Evolutionary conservation across 441 rosid species (phyloP).

Genomic region (Hypseocharis bilobata): DNA sequence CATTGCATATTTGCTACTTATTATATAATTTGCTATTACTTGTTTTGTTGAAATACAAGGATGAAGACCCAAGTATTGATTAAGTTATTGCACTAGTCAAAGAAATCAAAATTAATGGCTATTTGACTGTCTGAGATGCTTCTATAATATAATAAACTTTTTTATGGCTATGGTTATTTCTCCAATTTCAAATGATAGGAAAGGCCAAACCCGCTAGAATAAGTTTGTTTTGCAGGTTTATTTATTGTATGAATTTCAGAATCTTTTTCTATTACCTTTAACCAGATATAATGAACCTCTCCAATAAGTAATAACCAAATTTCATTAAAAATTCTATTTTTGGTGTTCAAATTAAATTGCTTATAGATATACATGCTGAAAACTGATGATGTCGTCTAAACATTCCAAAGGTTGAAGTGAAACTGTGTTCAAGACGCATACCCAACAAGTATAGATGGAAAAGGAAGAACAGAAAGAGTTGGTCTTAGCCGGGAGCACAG

Average conservation of each 20-base stretch:
- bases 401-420: constrained; percentile 1
- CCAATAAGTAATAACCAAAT: neutral
- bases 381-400: neutral
- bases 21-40: neutral
- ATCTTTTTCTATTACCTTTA: neutral
- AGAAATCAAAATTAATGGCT: too few relatives aligned
- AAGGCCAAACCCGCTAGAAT: neutral
- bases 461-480: constrained; percentile 75
- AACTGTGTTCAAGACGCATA: constrained; percentile 28
- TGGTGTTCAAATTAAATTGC: neutral
- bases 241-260: neutral
- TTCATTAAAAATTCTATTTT: neutral
- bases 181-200: neutral
- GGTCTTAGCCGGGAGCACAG: constrained; percentile 48
- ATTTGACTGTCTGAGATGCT: neutral
- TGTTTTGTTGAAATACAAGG: neutral
- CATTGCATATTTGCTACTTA: neutral
- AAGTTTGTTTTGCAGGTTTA: neutral
- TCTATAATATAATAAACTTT: neutral
- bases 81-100: neutral
- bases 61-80: neutral
- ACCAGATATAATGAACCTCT: neutral
- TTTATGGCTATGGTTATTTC: neutral
- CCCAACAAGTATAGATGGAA: constrained; percentile 98
- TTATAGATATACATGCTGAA: neutral